Conservation (phyloP, 176 grass and related monocot genomes). For the Oryza australiensis region DNA sequence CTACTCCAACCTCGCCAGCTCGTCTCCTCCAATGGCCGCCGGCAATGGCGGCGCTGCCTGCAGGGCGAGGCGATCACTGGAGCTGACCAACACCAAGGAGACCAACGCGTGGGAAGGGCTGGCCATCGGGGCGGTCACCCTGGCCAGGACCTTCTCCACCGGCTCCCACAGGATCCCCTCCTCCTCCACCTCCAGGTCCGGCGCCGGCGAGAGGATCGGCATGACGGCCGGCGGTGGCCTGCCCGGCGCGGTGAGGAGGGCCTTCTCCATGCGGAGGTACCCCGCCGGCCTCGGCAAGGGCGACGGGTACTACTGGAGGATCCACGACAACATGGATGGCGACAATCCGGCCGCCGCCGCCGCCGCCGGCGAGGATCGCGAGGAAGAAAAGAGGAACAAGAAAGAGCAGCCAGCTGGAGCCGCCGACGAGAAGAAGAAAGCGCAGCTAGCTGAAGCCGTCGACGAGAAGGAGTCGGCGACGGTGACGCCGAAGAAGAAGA, state of each 20-base stretch:
- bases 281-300: constrained; percentile 16
- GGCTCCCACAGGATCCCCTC: constrained; percentile 44
- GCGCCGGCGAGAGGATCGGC: neutral
- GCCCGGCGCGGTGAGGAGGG: constrained; percentile 42
- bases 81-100: constrained; percentile 58
- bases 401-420: neutral
- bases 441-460: neutral
- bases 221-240: neutral
- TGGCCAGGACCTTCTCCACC: constrained; percentile 59
- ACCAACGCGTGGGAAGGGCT: constrained; percentile 50
- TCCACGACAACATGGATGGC: constrained; percentile 60
- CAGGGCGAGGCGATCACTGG: constrained; percentile 43
- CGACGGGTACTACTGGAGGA: constrained; percentile 71
- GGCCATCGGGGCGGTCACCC: constrained; percentile 45
- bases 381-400: neutral
- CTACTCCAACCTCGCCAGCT: constrained; percentile 44
- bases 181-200: constrained; percentile 19
- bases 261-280: constrained; percentile 65
- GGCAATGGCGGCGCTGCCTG: neutral
- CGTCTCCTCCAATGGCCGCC: neutral
- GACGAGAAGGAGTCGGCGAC: neutral
- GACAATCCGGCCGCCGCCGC: neutral
- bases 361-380: neutral
- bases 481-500: constrained; percentile 31
- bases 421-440: neutral